Evolutionary conservation across 805 yeast genomes (phyloP), one percentile per base, ranked within the genome.

Genomic region (Saccharomycopsis guyanensis): DNA sequence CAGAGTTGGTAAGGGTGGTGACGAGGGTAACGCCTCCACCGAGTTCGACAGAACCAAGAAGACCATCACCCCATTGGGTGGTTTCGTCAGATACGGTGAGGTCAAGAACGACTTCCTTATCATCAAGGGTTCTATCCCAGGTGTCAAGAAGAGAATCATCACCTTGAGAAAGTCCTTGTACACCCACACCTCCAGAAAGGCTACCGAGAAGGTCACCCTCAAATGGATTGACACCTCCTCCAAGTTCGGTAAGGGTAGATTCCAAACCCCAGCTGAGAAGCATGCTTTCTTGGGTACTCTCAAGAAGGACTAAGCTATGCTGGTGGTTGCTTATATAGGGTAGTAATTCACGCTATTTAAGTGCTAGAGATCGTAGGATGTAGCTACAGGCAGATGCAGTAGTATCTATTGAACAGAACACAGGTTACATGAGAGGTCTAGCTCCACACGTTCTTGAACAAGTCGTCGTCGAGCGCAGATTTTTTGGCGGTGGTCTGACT

Each of bases 191-290:
- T 85, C 94, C 66, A 93, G 98, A 82, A 84, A 81, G 76, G 97
- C 97, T 65, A 71, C 84, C 64, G 99, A 93, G 82, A 73, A 87
- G 75, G 96, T 91, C 62, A 78, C 75, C 82, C 86, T 93, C 76
- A 93, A 93, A 78, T 93, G 97, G 98, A 93, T 93, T 71, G 99
- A 93, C 75, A 93, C 99, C 66, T 96, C 99, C 70, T 93, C 98
- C 68, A 89, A 91, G 78, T 93, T 93, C 89, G 99, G 99, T 85
- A 94, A 93, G 87, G 52, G 98, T 82, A 93, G 98, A 84, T 93
- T 93, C 97, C 99, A 93, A 80, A 93, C 99, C 68, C 95, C 97
- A 66, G 97, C 97, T 73, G 99, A 93, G 82, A 94, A 94, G 89
- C 88, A 83, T 70, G 95, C 98, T 70, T 93, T 93, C 91, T 66